Conservation (phyloP, 192 early-diverging fungal species). For the Podila verticillata region DNA sequence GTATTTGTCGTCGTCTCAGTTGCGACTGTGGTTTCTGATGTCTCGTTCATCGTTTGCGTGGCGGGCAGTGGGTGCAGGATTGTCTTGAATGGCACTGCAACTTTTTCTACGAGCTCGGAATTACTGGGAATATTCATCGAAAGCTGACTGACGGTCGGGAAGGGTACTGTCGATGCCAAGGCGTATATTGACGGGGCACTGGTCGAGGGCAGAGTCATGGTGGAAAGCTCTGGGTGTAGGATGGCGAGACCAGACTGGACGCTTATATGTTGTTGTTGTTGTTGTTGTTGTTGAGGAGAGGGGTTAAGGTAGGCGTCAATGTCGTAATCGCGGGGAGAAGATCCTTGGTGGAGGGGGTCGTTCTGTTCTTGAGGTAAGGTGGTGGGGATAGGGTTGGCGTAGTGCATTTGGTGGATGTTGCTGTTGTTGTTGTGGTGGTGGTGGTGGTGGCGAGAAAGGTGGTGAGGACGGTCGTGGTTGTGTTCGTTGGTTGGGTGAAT, state of each 20-base stretch:
- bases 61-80: slow-evolving; percentile 4
- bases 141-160: slow-evolving; percentile 30
- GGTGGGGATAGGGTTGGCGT: not conserved
- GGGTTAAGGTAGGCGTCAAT: too few species aligned
- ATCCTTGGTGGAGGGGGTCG: too few species aligned
- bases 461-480: not conserved
- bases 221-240: slow-evolving; percentile 12
- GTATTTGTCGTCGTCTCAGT: not conserved
- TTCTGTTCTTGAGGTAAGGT: too few species aligned
- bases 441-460: not conserved
- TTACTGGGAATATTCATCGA: slow-evolving; percentile 7
- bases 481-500: not conserved
- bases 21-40: not conserved
- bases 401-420: not conserved
- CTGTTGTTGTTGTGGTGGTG: not conserved
- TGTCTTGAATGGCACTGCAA: slow-evolving; percentile 29
- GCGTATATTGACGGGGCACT: slow-evolving; percentile 16
- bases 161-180: slow-evolving; percentile 22
- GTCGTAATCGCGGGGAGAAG: too few species aligned
- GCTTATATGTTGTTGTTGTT: not conserved
- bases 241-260: slow-evolving; percentile 2
- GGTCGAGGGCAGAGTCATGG: slow-evolving; percentile 4
- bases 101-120: not conserved
- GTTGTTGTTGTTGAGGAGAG: slow-evolving; percentile 1
- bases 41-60: not conserved